These are phyloP conservation scores for Senna tora DNA, from an alignment of 306 rosid species.

Conservation along the genomic window DNA sequence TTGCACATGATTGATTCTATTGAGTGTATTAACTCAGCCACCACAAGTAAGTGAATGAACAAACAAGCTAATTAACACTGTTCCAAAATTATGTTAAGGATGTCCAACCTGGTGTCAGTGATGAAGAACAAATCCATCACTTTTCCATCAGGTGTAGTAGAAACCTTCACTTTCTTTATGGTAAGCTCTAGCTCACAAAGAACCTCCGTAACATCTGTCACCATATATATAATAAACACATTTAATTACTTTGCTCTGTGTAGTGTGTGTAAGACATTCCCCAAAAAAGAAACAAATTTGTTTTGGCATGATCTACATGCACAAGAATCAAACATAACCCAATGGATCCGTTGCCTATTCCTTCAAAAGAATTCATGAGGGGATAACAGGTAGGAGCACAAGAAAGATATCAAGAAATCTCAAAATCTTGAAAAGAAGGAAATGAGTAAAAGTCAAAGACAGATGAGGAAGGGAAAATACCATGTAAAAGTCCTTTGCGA, in stretches of 20 bases:
- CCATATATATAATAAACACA: conserved; percentile 28
- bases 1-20: conserved; percentile 19
- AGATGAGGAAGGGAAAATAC: conserved; percentile 40
- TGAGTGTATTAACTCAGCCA: conserved; percentile 17
- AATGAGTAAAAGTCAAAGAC: neutral
- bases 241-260: conserved; percentile 8
- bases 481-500: conserved; percentile 91
- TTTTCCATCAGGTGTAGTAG: conserved; percentile 95
- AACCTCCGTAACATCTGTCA: conserved; percentile 82
- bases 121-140: conserved; percentile 90
- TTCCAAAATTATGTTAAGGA: neutral
- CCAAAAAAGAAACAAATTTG: too few relatives aligned
- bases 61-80: neutral
- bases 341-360: neutral
- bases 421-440: neutral
- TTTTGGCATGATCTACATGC: neutral
- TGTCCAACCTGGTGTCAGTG: conserved; percentile 77
- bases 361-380: neutral
- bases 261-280: neutral
- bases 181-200: conserved; percentile 85
- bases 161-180: conserved; percentile 91
- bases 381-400: neutral
- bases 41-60: too few relatives aligned
- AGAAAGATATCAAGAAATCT: neutral
- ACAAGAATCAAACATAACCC: conserved; percentile 15